Conservation (phyloP, 148 eudicot species). For the Rhododendron simsii region DNA sequence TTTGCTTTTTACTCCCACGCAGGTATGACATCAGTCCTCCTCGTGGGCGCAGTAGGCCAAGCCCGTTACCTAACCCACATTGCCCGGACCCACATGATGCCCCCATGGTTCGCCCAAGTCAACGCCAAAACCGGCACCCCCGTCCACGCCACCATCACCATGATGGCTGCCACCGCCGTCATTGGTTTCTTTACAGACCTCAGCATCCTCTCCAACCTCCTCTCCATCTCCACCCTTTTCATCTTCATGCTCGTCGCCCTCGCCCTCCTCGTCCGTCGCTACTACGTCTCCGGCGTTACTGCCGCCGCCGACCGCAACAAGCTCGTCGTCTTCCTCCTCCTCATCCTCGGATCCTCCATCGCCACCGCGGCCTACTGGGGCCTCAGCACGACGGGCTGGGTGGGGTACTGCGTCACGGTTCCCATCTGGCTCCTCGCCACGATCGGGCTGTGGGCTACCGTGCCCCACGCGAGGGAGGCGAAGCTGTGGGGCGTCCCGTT, state of each 20-base stretch:
- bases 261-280: constrained; percentile 43
- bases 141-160: constrained; percentile 39
- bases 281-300: constrained; percentile 45
- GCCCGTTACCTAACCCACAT: constrained; percentile 57
- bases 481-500: constrained; percentile 61
- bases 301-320: constrained; percentile 35
- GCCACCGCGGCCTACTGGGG: constrained; percentile 44
- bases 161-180: constrained; percentile 31
- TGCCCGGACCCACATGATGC: constrained; percentile 53
- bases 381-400: constrained; percentile 24
- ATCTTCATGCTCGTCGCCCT: constrained; percentile 48
- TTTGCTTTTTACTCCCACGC: background rate
- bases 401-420: constrained; percentile 30
- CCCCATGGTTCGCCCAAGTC: constrained; percentile 40
- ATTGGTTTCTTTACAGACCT: constrained; percentile 46
- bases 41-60: constrained; percentile 36
- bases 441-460: constrained; percentile 21
- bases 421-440: constrained; percentile 51
- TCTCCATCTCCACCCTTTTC: constrained; percentile 52
- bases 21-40: constrained; percentile 45
- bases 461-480: constrained; percentile 42
- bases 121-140: constrained; percentile 44
- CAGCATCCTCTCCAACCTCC: constrained; percentile 38
- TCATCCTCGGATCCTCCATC: constrained; percentile 43
- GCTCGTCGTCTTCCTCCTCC: constrained; percentile 23